Percentiles rank a stretch among this genome's conserved stretches.
phyloP scores from a whole-genome alignment of 2,329 filamentous ascomycete genomes.

The Penicillium sp. region DNA sequence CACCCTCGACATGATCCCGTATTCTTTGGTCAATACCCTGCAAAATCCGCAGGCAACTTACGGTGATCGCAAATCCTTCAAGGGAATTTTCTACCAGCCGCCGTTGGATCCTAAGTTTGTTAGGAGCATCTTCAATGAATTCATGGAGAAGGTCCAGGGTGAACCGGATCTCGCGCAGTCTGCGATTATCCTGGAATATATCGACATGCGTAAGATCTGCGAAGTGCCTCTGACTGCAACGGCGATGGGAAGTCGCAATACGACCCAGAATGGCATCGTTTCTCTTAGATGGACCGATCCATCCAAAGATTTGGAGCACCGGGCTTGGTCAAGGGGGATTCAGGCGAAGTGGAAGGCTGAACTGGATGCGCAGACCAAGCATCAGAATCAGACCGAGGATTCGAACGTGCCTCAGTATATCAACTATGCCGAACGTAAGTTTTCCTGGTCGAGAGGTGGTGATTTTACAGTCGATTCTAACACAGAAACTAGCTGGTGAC shows the following conservation, averaged over 20 bases:
- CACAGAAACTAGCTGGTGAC: constrained; percentile 28
- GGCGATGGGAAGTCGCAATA: constrained; percentile 47
- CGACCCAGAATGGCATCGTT: constrained; percentile 45
- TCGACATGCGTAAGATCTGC: constrained; percentile 41
- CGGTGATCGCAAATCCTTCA: constrained; percentile 43
- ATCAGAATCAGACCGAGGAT: background rate
- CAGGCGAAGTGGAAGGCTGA: constrained; percentile 28
- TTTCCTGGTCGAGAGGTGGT: fast-evolving
- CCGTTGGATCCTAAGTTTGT: constrained; percentile 39
- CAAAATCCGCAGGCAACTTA: constrained; percentile 38
- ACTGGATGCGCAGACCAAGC: constrained; percentile 16
- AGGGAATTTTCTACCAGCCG: constrained; percentile 46
- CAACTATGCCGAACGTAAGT: constrained; percentile 37
- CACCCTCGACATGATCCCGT: constrained; percentile 42
- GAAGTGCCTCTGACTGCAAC: constrained; percentile 38
- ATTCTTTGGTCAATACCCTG: constrained; percentile 41
- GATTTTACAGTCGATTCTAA: constrained; percentile 6
- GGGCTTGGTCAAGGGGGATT: constrained; percentile 39
- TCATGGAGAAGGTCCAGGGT: constrained; percentile 27
- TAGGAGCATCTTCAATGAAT: constrained; percentile 30
- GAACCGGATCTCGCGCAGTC: constrained; percentile 32
- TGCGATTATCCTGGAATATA: constrained; percentile 43
- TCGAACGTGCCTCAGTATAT: constrained; percentile 34
- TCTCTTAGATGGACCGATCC: constrained; percentile 43
- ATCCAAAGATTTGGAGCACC: constrained; percentile 37